Base-by-base conservation (phyloP, 2,329 filamentous ascomycete genomes). In the Epichloe gansuensis region DNA sequence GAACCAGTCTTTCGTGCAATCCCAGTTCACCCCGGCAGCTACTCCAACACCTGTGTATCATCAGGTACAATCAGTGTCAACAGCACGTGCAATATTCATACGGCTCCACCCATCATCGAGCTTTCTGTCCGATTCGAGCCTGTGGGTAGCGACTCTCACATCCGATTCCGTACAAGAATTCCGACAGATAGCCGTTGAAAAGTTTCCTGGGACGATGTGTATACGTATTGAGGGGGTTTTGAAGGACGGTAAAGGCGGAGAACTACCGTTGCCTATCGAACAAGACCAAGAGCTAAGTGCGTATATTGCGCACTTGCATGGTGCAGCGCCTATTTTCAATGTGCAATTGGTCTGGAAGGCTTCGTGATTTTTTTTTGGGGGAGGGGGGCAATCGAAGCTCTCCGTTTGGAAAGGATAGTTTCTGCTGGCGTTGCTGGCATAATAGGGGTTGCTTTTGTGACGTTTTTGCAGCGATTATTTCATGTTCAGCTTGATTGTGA, bases 221-320 rank as follows among this genome's bases (percentile, higher is more conserved):
- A 68, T 76, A 37, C 76, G 75, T 31, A 74, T 90, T 15, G 81
- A 88, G 60, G 86, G 85, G 2, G 67, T 88, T 28, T 73, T 88
- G 49, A 80, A 77, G 60, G 75, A 80, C 60, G 73, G 69, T 13
- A 74, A 74, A 57, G 81, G 78, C 5, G 74, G 74, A 48, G 84
- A 88, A 61, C 72, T 86, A 45, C 72, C 72, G 15, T 77, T 87
- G 60, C 69, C 75, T 52, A 83, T 91, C 59, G 82, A 83, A 52
- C 76, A 82, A 42, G 84, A 91, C 59, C 78, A 81, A 56, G 86
- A 91, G 68, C 65, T 93, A 56, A 76, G 77, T 54, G 83, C 83
- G 0, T 91, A 91, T 67, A 66, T 93, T 58, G 73, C 76, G 46
- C 83, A 87, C 62, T 72, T 84, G 28, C 70, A 78, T 57, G 74